Evolutionary conservation across 2,329 filamentous ascomycete genomes (phyloP).

Genomic region (Gnomoniopsis sp.): DNA sequence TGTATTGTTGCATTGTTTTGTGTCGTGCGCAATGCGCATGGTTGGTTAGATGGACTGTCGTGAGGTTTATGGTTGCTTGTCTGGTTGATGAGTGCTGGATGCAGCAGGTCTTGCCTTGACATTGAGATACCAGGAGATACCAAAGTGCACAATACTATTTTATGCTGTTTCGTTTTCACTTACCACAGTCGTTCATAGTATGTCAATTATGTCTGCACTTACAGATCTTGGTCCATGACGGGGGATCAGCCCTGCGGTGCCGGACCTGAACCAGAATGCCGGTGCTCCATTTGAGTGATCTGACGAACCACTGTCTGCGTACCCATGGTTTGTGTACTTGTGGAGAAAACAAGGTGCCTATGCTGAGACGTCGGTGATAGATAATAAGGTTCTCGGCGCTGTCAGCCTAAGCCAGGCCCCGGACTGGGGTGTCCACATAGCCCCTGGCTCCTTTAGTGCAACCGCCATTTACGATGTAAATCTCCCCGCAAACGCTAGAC

Average conservation of each 20-base stretch:
- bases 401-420: too few species aligned
- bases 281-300: background rate
- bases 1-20: background rate
- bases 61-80: background rate
- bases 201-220: background rate
- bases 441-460: background rate
- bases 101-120: background rate
- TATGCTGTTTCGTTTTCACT: background rate
- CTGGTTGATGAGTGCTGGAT: background rate
- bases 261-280: background rate
- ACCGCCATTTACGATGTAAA: background rate
- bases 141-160: background rate
- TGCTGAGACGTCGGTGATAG: too few species aligned
- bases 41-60: slow-evolving; percentile 1
- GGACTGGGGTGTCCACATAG: too few species aligned
- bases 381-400: too few species aligned
- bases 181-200: background rate
- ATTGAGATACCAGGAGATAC: background rate
- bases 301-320: too few species aligned
- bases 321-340: too few species aligned
- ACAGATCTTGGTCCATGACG: background rate
- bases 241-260: background rate
- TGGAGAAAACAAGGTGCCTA: too few species aligned
- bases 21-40: slow-evolving; percentile 3
- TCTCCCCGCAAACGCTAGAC: background rate